Evolutionary conservation across 345 rosid genomes (phyloP).

Genomic region (Ceriops zippeliana): DNA sequence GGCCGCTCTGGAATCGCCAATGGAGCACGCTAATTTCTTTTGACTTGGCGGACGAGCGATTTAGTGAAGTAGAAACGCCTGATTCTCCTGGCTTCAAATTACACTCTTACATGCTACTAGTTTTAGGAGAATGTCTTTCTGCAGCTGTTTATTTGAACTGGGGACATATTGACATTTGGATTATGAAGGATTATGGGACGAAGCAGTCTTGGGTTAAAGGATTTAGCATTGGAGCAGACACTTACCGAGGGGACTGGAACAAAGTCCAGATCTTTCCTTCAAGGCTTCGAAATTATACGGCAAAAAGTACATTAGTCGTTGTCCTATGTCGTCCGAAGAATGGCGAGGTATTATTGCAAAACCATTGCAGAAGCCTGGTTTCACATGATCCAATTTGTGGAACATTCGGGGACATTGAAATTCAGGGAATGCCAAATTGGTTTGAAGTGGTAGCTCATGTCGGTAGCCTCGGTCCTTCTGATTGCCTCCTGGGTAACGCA

Average conservation of each 20-base stretch:
- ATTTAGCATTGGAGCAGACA: conserved; percentile 10
- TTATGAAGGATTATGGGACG: conserved; percentile 22
- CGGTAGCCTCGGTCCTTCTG: no score
- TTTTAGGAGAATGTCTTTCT: conserved; percentile 24
- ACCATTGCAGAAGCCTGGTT: no score
- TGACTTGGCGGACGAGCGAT: conserved; percentile 25
- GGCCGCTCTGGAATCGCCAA: background rate
- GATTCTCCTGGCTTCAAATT: background rate
- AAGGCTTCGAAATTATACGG: background rate
- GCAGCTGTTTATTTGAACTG: conserved; percentile 1
- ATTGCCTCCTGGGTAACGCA: no score
- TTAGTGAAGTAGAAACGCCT: conserved; percentile 16
- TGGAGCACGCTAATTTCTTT: conserved; percentile 15
- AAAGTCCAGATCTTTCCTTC: background rate
- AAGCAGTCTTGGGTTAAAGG: conserved; percentile 30
- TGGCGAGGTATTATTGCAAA: no score
- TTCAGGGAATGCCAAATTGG: no score
- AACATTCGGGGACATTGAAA: no score
- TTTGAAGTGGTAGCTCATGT: no score
- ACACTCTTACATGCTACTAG: background rate
- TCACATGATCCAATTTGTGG: no score
- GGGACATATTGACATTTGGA: conserved; percentile 20
- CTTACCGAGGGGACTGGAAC: conserved; percentile 13
- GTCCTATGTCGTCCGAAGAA: conserved; percentile 8
- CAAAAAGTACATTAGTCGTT: background rate